phyloP scores from a whole-genome alignment of 768 basidiomycete genomes.

The Lactarius trivialis region DNA sequence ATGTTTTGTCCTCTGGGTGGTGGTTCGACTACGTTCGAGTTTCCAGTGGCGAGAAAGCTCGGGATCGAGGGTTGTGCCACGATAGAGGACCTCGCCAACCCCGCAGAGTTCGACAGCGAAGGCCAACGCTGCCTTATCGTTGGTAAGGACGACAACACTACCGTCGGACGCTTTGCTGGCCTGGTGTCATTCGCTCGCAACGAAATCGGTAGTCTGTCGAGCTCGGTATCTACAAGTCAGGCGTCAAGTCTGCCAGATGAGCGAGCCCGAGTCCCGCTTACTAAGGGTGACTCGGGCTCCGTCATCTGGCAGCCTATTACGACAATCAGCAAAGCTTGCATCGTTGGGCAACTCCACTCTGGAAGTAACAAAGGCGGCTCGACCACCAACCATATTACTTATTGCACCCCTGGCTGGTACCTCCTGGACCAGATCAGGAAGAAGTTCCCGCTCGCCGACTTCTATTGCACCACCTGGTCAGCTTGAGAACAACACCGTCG shows the following conservation, averaged over 20 bases:
- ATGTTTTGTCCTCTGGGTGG: neutral
- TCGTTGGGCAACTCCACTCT: constrained; percentile 1
- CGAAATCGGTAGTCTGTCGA: neutral
- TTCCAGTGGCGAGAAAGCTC: no score
- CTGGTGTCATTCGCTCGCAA: neutral
- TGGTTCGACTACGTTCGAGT: neutral
- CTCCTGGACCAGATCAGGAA: constrained; percentile 1
- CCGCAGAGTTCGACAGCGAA: neutral
- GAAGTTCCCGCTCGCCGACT: neutral
- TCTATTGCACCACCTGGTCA: neutral
- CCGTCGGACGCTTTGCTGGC: constrained; percentile 1
- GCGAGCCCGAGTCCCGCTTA: neutral
- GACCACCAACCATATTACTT: neutral
- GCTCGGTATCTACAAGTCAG: neutral
- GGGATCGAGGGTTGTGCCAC: no score
- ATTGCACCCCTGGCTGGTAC: constrained; percentile 1
- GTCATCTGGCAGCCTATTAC: no score
- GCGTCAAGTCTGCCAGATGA: neutral
- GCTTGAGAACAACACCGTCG: no score
- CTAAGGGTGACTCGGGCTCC: constrained; percentile 3
- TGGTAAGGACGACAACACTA: neutral
- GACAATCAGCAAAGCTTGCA: neutral
- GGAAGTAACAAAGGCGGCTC: neutral
- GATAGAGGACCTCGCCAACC: neutral
- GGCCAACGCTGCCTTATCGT: constrained; percentile 4